These are phyloP conservation scores for Neolentinus lepideus DNA, from an alignment of 1,284 basidiomycete genomes.

Conservation along the genomic window DNA sequence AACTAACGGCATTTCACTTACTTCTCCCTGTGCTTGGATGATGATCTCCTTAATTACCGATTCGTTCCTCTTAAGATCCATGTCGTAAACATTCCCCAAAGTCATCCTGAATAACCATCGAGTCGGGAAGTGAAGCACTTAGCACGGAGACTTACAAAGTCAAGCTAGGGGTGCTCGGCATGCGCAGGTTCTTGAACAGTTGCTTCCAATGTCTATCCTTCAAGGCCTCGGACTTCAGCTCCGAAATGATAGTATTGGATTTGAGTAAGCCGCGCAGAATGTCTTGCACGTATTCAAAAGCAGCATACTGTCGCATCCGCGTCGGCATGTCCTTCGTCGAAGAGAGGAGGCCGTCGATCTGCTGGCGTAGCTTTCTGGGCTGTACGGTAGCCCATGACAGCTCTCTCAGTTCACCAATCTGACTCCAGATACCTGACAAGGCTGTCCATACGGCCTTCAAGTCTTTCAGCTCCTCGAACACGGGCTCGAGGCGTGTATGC, in stretches of 20 bases:
- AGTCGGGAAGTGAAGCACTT: conserved; percentile 1
- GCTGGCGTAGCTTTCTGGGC: conserved; percentile 91
- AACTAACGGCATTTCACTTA: conserved; percentile 19
- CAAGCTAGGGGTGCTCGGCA: conserved; percentile 59
- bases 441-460: conserved; percentile 99
- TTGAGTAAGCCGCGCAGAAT: conserved; percentile 82
- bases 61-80: conserved; percentile 95
- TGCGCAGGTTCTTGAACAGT: conserved; percentile 85
- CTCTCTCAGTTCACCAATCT: conserved; percentile 87
- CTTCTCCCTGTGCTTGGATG: conserved; percentile 96
- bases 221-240: conserved; percentile 95
- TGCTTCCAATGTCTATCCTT: conserved; percentile 99
- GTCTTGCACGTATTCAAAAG: conserved; percentile 98
- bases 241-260: conserved; percentile 82
- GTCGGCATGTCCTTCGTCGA: conserved; percentile 99
- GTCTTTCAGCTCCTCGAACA: conserved; percentile 93
- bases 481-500: conserved; percentile 88
- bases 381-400: conserved; percentile 89
- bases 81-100: conserved; percentile 93
- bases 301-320: conserved; percentile 97
- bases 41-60: conserved; percentile 89
- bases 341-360: conserved; percentile 82
- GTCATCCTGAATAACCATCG: conserved; percentile 76
- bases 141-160: conserved; percentile 45
- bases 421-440: conserved; percentile 93